These are phyloP conservation scores for Malus sylvestris DNA, from an alignment of 306 rosid genomes.

Conservation along the genomic window DNA sequence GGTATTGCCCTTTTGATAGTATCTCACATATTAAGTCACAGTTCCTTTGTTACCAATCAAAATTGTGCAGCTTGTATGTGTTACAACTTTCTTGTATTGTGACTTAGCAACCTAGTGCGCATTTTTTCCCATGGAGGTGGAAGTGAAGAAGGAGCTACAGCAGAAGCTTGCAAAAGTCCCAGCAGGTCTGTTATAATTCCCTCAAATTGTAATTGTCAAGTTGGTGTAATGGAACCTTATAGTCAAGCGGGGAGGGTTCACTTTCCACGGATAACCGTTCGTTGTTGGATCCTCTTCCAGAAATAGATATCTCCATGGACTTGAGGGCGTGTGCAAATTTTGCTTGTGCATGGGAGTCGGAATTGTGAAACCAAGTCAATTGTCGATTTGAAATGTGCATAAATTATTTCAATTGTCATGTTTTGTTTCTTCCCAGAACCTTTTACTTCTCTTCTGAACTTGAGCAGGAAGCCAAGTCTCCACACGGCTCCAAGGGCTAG, in stretches of 20 bases:
- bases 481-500: constrained; percentile 35
- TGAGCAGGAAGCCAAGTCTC: constrained; percentile 27
- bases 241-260: not conserved
- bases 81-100: constrained; percentile 18
- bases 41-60: not conserved
- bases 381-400: not conserved
- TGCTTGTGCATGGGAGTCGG: not conserved
- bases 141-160: constrained; percentile 39
- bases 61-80: not conserved
- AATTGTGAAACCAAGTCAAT: not conserved
- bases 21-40: constrained; percentile 1
- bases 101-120: constrained; percentile 48
- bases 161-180: constrained; percentile 42
- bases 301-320: not conserved
- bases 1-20: constrained; percentile 33
- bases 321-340: not conserved
- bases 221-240: not conserved
- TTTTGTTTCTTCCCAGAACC: not conserved
- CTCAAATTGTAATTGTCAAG: not conserved
- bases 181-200: constrained; percentile 28
- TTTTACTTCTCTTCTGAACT: not conserved
- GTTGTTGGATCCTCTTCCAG: not conserved
- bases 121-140: constrained; percentile 38
- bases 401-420: not conserved
- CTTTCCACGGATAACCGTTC: not conserved